A percentile compares a stretch with the other conserved stretches of the same genome.
These are phyloP conservation scores for Talaromyces marneffei DNA, from an alignment of 2,329 filamentous ascomycete genomes.

Conservation along the genomic window DNA sequence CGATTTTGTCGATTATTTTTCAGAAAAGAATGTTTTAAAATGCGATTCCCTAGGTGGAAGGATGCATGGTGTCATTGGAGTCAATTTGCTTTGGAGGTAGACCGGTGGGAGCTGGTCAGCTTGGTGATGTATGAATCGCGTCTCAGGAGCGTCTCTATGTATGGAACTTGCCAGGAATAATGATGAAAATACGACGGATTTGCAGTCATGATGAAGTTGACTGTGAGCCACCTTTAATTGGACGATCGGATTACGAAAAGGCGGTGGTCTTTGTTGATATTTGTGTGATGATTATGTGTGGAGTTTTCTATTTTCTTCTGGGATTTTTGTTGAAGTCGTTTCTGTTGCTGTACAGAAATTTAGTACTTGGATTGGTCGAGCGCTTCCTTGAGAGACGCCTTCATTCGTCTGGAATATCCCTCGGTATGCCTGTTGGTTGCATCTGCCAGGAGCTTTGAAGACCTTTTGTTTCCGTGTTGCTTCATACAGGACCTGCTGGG, in stretches of 20 bases:
- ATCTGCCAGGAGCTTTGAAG: conserved; percentile 13
- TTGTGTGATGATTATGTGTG: conserved; percentile 7
- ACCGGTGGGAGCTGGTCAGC: conserved; percentile 1
- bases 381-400: background rate
- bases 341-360: conserved; percentile 10
- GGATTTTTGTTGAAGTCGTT: background rate
- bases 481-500: conserved; percentile 12
- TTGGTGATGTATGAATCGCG: conserved; percentile 2
- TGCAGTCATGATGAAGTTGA: conserved; percentile 13
- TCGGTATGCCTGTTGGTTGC: conserved; percentile 10
- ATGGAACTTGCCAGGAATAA: conserved; percentile 8
- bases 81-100: conserved; percentile 4
- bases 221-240: conserved; percentile 8
- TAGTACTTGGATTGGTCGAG: conserved; percentile 3
- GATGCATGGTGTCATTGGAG: conserved; percentile 13
- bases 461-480: conserved; percentile 12
- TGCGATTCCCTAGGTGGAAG: conserved; percentile 3
- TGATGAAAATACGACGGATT: conserved; percentile 11
- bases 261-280: conserved; percentile 9
- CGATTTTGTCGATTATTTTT: conserved; percentile 6
- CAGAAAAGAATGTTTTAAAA: conserved; percentile 8
- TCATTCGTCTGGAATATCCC: conserved; percentile 3
- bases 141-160: background rate
- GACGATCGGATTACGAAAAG: conserved; percentile 12
- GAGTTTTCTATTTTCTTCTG: conserved; percentile 1